phyloP scores from a whole-genome alignment of 2,329 filamentous ascomycete genomes.

The Aplosporella prunicola region DNA sequence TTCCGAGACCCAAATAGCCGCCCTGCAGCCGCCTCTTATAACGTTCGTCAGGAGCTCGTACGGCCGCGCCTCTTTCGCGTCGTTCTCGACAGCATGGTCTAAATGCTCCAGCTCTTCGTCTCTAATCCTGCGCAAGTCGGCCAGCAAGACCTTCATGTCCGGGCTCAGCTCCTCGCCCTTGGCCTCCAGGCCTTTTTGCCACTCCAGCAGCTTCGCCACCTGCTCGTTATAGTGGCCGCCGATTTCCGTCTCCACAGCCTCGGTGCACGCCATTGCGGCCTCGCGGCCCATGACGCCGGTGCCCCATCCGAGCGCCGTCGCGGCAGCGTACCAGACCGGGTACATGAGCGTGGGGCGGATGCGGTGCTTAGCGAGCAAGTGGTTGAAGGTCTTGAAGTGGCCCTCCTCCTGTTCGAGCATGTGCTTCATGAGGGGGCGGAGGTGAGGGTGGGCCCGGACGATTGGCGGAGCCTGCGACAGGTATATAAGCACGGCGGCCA shows the following conservation, averaged over 20 bases:
- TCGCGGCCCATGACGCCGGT: constrained; percentile 84
- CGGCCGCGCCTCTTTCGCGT: constrained; percentile 79
- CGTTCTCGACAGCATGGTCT: constrained; percentile 88
- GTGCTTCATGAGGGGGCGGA: constrained; percentile 85
- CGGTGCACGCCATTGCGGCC: constrained; percentile 96
- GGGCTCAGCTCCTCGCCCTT: constrained; percentile 71
- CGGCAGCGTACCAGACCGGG: constrained; percentile 75
- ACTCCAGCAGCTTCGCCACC: constrained; percentile 70
- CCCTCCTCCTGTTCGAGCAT: constrained; percentile 96
- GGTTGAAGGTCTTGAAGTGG: constrained; percentile 80
- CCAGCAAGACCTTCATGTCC: constrained; percentile 64
- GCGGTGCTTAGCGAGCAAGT: constrained; percentile 72
- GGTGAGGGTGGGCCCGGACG: constrained; percentile 69
- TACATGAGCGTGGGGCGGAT: constrained; percentile 89
- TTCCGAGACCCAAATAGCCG: constrained; percentile 88
- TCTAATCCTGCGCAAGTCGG: constrained; percentile 69
- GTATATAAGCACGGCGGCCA: constrained; percentile 95
- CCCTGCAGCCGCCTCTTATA: constrained; percentile 81
- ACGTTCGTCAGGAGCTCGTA: constrained; percentile 82
- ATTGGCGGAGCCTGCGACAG: constrained; percentile 77
- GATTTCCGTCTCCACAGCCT: constrained; percentile 97
- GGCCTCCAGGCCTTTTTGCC: constrained; percentile 65
- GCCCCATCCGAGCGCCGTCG: constrained; percentile 75
- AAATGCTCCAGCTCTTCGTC: constrained; percentile 97
- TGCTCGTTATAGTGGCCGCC: constrained; percentile 93